Base-by-base conservation (phyloP, 176 grass and related monocot genomes). In the Luzula sylvatica region DNA sequence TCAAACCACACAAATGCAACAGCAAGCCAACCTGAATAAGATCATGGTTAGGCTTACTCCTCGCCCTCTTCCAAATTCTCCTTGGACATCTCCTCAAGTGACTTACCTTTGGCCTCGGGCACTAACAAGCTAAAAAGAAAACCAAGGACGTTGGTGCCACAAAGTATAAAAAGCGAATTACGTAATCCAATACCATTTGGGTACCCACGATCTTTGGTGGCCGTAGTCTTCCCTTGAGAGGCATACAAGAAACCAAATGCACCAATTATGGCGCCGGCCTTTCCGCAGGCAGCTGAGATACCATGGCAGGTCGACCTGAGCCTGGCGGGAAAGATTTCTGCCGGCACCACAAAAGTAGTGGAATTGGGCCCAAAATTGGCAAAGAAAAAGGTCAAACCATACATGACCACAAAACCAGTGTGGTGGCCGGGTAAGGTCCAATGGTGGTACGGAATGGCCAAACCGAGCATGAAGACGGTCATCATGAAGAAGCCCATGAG, bases 241-340 rank as follows among this genome's bases (percentile, higher is more conserved):
- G 87, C 76, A 20, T 85, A 92, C 1, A 92, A 58, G 69, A 85
- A 92, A 3, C 87, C 81, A 16, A 92, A 85, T 0, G 87, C 81
- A 0, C 87, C 87, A 1, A 93, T 29, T 65, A 93, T 85, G 1
- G 87, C 81, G 0, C 87, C 81, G 0, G 87, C 87, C 70, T 93
- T 93, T 0, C 81, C 81, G 0, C 44, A n/a, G 0, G 81, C 81
- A 0, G 87, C 81, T 3, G 77, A 85, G 38, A 93, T 65, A 22
- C 81, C 87, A 7, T 93, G 87, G 44, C 87, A 93, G 1, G 77
- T 93, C 3, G 87, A 93, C 2, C 81, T 73, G 15, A 93, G 81
- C 65, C 87, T 23, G 2, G 73, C 81, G 0, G 87, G 87, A 65
- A 81, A 93, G 32, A 93, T 73, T 73, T 93, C 77, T 0, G 81